A percentile compares a stretch with the other conserved stretches of the same genome.
phyloP scores from a whole-genome alignment of 805 yeast species.

The Lipomyces spencermartinsiae region DNA sequence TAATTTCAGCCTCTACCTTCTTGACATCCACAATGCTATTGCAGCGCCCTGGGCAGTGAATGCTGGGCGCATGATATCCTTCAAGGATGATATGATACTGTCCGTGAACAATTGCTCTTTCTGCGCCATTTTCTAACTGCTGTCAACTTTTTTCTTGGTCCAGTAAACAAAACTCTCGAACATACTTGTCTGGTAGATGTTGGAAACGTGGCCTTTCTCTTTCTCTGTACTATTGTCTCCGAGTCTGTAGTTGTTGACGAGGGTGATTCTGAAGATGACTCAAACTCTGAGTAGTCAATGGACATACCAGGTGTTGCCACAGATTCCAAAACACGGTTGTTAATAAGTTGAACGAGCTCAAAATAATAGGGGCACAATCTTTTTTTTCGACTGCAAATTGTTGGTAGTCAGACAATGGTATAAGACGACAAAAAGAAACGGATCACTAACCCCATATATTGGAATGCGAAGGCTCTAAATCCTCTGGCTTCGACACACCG shows the following conservation, averaged over 20 bases:
- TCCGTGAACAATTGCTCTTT: background rate
- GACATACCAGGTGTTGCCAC: background rate
- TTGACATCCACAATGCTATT: background rate
- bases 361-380: background rate
- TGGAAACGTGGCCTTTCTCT: background rate
- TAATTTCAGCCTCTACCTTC: background rate
- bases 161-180: background rate
- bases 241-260: slow-evolving; percentile 1
- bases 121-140: background rate
- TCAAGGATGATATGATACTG: background rate
- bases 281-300: background rate
- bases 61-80: background rate
- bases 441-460: background rate
- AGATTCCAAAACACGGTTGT: background rate
- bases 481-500: background rate
- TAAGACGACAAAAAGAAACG: background rate
- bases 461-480: background rate
- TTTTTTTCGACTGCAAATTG: background rate
- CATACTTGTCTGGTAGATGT: background rate
- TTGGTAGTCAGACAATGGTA: background rate
- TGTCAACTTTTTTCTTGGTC: background rate
- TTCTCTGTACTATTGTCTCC: background rate
- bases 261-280: background rate
- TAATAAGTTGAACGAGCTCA: background rate
- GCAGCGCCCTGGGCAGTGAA: background rate